Evolutionary conservation across 768 basidiomycete genomes (phyloP), one percentile per base, ranked within the genome.

Genomic region (Termitomyces sp.): DNA sequence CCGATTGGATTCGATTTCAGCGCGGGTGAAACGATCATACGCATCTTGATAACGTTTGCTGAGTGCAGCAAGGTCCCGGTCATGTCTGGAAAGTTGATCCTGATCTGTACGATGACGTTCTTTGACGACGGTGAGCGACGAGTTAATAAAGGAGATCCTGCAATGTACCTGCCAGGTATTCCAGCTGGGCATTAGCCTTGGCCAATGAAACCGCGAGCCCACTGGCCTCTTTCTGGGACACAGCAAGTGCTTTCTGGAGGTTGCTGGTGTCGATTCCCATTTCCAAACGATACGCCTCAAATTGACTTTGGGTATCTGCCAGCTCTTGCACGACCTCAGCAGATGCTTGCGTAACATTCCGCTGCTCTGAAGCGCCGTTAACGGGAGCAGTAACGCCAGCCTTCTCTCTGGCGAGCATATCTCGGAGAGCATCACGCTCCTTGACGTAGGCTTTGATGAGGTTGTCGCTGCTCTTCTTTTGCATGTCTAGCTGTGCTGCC

Each of bases 381-480:
- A 59, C 30, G 26, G 53, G 23, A 14, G 56, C 48, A 6, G 58
- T 41, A 52, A 58, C 57, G 19, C 64, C 64, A 50, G 60, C 51
- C 49, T 69, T 77, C 63, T 78, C 75, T 50, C 89, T 73, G 17
- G 77, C 76, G 15, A 94, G 76, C 79, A 97, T 82, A 40, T 80
- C 78, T 63, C 84, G 87, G 61, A 95, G 79, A 45, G 91, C 82
- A 62, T 97, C 97, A 5, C 93, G 75, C 71, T 98, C 96, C 70
- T 90, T 90, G 71, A 88, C 80, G 56, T 89, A 90, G 9, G 88
- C 85, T 64, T 91, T 86, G 42, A 91, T 85, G 45, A 85, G 77
- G n/a, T 73, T 71, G 35, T 89, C 86, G 66, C 81, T 78, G 67
- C 76, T 78, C 69, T 83, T 84, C 71, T 89, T 86, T 70, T 93